Base-by-base conservation (phyloP, 2,329 filamentous ascomycete genomes). In the Pseudogymnoascus sp. region DNA sequence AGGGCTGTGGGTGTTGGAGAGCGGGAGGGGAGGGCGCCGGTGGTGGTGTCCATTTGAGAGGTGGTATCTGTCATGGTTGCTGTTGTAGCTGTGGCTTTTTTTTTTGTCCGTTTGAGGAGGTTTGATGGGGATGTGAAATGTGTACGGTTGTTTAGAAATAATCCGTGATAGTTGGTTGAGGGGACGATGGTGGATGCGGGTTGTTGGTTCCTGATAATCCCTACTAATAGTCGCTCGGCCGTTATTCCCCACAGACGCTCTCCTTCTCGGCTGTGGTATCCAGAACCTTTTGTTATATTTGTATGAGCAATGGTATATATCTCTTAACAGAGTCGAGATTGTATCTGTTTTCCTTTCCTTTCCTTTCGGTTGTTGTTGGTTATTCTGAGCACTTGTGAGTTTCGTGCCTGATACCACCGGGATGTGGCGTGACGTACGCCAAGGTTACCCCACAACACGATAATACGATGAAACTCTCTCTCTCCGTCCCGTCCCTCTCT, bases 11-110 rank as follows among this genome's bases (percentile, higher is more conserved):
- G 46, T 31, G 93, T 33, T 92, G 93, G 21, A 92, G 96, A 67
- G 91, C 89, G 62, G 90, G 88, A 67, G 91, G 89, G 37, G 91
- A 93, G 19, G 88, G 86, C 66, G 90, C 90, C 50, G 91, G 91
- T 65, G 96, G 23, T 31, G 46, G 46, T 83, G 74, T 93, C 91
- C 80, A 93, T 93, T 66, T 93, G 77, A 65, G 88, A 93, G 21
- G 72, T 71, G 59, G 69, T 70, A 10, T 70, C 65, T 67, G 72
- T 69, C 29, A 62, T 64, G 17, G 11, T 61, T 37, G 37, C 19
- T 15, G 29, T 29, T 29, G 13, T 59, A 23, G 37, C 31, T 29
- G 10, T 13, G 4, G n/a, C 60, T 4, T 19, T 61, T 13, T 44
- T 35, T 23, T 38, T 5, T n/a, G 17, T n/a, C n/a, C n/a, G n/a